phyloP scores from a whole-genome alignment of 306 rosid genomes.

The Sophora flavescens region DNA sequence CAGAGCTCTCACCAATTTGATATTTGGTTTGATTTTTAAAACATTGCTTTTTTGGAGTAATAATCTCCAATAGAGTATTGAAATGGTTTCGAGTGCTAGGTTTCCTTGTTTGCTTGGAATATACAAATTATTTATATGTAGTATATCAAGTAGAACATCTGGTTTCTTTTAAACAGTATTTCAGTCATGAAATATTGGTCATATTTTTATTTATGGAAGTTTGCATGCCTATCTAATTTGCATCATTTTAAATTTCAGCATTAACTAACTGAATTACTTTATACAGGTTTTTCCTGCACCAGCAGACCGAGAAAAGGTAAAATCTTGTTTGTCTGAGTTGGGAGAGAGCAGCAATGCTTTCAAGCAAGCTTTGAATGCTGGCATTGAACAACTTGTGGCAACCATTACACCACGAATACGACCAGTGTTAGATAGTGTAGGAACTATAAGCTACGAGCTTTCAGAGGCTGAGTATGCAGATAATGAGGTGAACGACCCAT shows the following conservation, averaged over 20 bases:
- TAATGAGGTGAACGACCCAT: constrained; percentile 95
- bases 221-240: background rate
- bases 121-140: too few species aligned
- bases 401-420: constrained; percentile 83
- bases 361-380: constrained; percentile 84
- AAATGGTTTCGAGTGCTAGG: background rate
- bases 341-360: constrained; percentile 87
- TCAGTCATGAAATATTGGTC: background rate
- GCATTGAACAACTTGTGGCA: constrained; percentile 86
- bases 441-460: constrained; percentile 86
- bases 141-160: background rate
- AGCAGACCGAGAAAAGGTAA: constrained; percentile 83
- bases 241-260: constrained; percentile 5
- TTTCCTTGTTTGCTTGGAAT: background rate
- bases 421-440: constrained; percentile 83
- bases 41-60: too few species aligned
- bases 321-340: constrained; percentile 93
- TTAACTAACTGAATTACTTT: constrained; percentile 36
- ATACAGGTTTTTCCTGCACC: constrained; percentile 83
- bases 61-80: background rate
- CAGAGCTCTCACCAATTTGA: too few species aligned
- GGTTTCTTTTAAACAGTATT: background rate
- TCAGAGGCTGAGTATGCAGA: constrained; percentile 94
- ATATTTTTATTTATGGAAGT: background rate
- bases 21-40: too few species aligned